Percentiles rank a stretch among this genome's conserved stretches.
phyloP scores from a whole-genome alignment of 2,329 filamentous ascomycete species.

The Colletotrichum kahawae region DNA sequence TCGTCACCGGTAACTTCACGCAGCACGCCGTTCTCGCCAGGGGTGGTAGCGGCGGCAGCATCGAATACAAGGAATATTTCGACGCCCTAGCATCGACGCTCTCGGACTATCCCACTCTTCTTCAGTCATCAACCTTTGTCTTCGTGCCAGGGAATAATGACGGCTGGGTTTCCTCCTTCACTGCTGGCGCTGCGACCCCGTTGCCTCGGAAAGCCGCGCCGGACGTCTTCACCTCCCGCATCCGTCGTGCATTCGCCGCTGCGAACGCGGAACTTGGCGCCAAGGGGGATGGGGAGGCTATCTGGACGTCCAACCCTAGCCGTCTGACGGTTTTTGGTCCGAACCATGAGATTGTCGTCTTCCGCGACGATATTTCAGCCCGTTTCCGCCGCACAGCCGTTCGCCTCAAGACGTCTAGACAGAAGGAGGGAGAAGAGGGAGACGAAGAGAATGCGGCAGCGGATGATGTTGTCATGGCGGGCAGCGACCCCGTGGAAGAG shows the following conservation, averaged over 20 bases:
- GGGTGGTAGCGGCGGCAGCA: slow-evolving; percentile 78
- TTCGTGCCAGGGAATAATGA: slow-evolving; percentile 98
- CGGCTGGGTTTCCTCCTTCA: slow-evolving; percentile 91
- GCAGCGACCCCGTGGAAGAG: slow-evolving; percentile 25
- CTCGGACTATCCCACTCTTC: slow-evolving; percentile 80
- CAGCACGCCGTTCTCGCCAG: slow-evolving; percentile 68
- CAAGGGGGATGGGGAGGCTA: slow-evolving; percentile 66
- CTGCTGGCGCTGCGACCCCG: slow-evolving; percentile 72
- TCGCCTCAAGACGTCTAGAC: slow-evolving; percentile 60
- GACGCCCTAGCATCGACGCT: slow-evolving; percentile 84
- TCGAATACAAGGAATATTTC: slow-evolving; percentile 97
- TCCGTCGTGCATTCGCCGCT: slow-evolving; percentile 79
- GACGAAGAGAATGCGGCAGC: slow-evolving; percentile 30
- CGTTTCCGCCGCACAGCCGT: slow-evolving; percentile 80
- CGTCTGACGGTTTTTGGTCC: slow-evolving; percentile 86
- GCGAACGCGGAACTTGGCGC: slow-evolving; percentile 72
- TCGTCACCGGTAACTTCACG: slow-evolving; percentile 86
- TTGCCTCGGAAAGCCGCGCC: slow-evolving; percentile 77
- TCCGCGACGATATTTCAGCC: slow-evolving; percentile 84
- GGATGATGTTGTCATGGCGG: slow-evolving; percentile 38
- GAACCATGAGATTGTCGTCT: slow-evolving; percentile 83
- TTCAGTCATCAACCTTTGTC: slow-evolving; percentile 82
- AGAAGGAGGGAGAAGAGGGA: slow-evolving; percentile 29
- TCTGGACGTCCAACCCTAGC: slow-evolving; percentile 90
- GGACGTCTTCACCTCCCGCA: slow-evolving; percentile 86